Base-by-base conservation (phyloP, 495 filamentous ascomycete species). In the Penicillium parvum region DNA sequence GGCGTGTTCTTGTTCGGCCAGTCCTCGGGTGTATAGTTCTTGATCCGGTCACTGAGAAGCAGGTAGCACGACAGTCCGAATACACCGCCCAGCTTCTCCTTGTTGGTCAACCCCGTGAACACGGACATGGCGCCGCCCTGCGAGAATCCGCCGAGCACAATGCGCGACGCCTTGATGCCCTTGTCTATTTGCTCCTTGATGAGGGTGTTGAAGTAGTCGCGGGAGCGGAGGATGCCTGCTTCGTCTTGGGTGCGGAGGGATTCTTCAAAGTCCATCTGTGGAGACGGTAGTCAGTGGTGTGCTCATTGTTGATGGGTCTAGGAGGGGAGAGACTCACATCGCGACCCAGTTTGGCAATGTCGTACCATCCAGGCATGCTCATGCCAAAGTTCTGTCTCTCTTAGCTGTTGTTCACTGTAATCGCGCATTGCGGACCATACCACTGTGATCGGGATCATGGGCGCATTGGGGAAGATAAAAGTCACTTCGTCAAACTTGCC, bases 391-490 rank as follows among this genome's bases (percentile, higher is more conserved):
- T 89, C 86, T 89, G 49, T 7, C 5, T 9, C 22, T 8, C 10
- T 14, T 11, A 27, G 36, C 36, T 27, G 16, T 23, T 12, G 19
- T 15, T 5, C 21, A 8, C n/a, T 9, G 2, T 29, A 11, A 6
- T 11, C 27, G 0, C 26, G 7, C 6, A 7, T 16, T 11, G 8
- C 5, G 26, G 11, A n/a, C 26, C 79, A 54, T 84, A 90, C 88
- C 51, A 84, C 70, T 26, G 89, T 90, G 58, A 98, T 88, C 18
- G 91, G 88, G 37, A 96, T 95, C 12, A 54, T 64, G 4, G 91
- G 89, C n/a, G 92, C 92, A 69, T 94, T 88, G 5, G 92, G 92
- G 63, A 98, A 84, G 51, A 98, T 78, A 66, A 96, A 98, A 47
- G 85, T 76, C 54, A 92, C 86, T 67, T 96, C 86, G 34, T 90